Evolutionary conservation across 768 basidiomycete species (phyloP), one percentile per base, ranked within the genome.

Genomic region (Amylocystis lapponica): DNA sequence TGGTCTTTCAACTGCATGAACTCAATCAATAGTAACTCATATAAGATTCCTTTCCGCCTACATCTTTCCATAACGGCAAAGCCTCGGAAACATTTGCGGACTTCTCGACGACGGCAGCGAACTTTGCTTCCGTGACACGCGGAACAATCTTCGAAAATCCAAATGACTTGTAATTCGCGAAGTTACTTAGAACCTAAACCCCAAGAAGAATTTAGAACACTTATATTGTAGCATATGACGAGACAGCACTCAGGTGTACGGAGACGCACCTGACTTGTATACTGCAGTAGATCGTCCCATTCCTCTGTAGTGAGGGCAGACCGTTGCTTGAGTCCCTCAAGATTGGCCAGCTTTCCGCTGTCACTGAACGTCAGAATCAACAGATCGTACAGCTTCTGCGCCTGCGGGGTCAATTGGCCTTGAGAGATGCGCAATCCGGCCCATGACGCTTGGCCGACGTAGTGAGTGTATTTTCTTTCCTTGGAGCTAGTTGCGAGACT

Each of bases 71-170:
- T 4, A 91, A 64, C 0, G 72, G 58, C 14, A 72, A 40, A 1
- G 83, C 81, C 36, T 74, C 67, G 1, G 70, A 53, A 3, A 74
- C 70, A 48, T 83, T 83, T 9, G 66, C 65, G n/a, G 85, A 88
- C 6, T 70, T 67, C 16, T 68, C 61, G 14, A 91, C 69, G 26
- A 85, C 77, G 5, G 68, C 69, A 30, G 71, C 75, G 55, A 94
- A 90, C 52, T 76, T 79, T 13, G 67, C 71, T 19, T 70, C 54
- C 2, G 77, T 54, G 35, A 86, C 54, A 17, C 91, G 82, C 17
- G 91, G 89, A 36, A 90, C 58, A 51, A 94, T 84, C 66, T 94
- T 93, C 32, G 85, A 86, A 56, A 84, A 86, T 1, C 90, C 90
- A 49, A 93, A 93, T 2, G 72, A 75, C 59, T 78, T 86, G 65